A percentile compares a stretch with the other conserved stretches of the same genome.
phyloP scores from a whole-genome alignment of 2,329 filamentous ascomycete genomes.

The Diaporthe nobilis region DNA sequence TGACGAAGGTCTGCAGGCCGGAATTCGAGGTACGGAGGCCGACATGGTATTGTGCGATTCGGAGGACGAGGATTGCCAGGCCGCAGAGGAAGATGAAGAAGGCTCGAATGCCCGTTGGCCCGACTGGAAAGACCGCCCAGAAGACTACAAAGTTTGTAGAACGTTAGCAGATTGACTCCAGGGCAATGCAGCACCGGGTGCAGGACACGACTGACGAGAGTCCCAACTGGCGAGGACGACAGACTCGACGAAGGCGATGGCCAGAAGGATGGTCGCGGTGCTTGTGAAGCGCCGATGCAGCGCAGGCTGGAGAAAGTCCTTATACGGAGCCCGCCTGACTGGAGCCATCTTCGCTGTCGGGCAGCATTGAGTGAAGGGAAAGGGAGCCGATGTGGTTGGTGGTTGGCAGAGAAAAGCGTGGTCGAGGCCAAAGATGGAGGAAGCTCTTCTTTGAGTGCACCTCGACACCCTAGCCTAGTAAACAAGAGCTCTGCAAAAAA shows the following conservation, averaged over 20 bases:
- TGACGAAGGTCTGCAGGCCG: constrained; percentile 73
- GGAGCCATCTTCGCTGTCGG: constrained; percentile 64
- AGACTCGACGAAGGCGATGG: constrained; percentile 80
- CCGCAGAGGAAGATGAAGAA: constrained; percentile 82
- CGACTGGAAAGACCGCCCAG: constrained; percentile 90
- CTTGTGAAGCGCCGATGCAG: constrained; percentile 89
- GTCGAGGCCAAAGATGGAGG: constrained; percentile 14
- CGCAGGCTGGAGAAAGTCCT: constrained; percentile 91
- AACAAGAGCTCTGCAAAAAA: constrained; percentile 42
- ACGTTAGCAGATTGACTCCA: constrained; percentile 13
- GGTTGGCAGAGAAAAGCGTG: constrained; percentile 5
- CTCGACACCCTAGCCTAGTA: constrained; percentile 19
- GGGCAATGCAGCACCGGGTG: too few species aligned
- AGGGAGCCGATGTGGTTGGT: neutral
- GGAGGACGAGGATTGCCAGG: constrained; percentile 85
- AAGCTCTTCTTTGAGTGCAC: constrained; percentile 5
- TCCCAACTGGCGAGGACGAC: constrained; percentile 78
- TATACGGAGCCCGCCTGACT: constrained; percentile 76
- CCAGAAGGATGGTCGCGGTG: constrained; percentile 78
- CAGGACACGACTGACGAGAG: constrained; percentile 69
- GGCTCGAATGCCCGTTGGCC: constrained; percentile 80
- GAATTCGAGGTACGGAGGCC: constrained; percentile 80
- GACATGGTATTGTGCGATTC: constrained; percentile 86
- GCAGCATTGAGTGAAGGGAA: constrained; percentile 57
- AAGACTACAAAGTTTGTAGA: constrained; percentile 66